phyloP scores from a whole-genome alignment of 208 protist species.

The Trichomonas tenax region DNA sequence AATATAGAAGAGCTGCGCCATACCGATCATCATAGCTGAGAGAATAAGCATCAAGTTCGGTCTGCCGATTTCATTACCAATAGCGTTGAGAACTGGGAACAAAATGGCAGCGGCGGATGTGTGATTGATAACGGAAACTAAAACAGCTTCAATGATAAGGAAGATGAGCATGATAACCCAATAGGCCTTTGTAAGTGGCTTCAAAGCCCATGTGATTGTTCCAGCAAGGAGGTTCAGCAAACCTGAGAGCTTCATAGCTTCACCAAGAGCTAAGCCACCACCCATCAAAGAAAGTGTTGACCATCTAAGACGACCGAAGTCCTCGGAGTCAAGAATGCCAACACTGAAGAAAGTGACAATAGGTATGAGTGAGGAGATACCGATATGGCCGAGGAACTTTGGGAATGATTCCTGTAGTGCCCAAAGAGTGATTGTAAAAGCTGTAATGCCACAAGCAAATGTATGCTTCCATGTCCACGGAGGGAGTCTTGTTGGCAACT shows the following conservation, averaged over 20 bases:
- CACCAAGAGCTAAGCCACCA: neutral
- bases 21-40: neutral
- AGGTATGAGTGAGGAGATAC: neutral
- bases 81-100: neutral
- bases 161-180: neutral
- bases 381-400: neutral
- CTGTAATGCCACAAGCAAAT: neutral
- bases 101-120: slow-evolving; percentile 14
- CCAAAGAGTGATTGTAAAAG: neutral
- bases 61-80: neutral
- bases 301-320: neutral
- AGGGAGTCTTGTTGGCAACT: neutral
- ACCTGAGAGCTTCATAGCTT: neutral
- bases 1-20: neutral
- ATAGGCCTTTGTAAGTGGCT: neutral
- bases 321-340: neutral
- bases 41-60: neutral
- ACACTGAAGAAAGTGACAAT: neutral
- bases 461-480: slow-evolving; percentile 13
- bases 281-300: slow-evolving; percentile 1
- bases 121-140: neutral
- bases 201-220: neutral
- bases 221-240: neutral
- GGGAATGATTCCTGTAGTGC: neutral
- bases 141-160: neutral